Evolutionary conservation across 306 rosid species (phyloP).

Genomic region (Vicia sativa): DNA sequence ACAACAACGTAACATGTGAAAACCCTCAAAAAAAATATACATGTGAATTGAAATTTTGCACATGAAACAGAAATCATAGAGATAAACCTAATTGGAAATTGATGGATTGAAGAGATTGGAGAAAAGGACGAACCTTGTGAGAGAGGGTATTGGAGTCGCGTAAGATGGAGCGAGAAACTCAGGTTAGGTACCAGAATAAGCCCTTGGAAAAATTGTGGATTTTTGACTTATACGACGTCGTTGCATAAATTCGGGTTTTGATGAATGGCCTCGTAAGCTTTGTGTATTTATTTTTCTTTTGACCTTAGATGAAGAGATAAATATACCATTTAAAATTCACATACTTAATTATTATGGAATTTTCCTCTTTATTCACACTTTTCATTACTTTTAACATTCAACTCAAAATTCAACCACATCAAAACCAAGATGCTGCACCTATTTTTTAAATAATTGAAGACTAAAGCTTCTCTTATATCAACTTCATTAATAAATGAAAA

Average conservation of each 20-base stretch:
- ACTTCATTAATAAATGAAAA: too few relatives aligned
- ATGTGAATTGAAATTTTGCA: not conserved
- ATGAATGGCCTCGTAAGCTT: too few relatives aligned
- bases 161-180: not conserved
- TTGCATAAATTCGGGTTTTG: not conserved
- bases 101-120: not conserved
- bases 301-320: too few relatives aligned
- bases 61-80: not conserved
- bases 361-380: too few relatives aligned
- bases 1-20: not conserved
- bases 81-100: not conserved
- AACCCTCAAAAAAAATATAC: not conserved
- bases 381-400: too few relatives aligned
- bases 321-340: too few relatives aligned
- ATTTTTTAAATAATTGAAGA: too few relatives aligned
- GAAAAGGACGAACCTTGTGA: conserved; percentile 19
- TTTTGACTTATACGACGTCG: conserved; percentile 10
- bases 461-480: too few relatives aligned
- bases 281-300: too few relatives aligned
- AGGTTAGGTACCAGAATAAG: not conserved
- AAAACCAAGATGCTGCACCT: too few relatives aligned
- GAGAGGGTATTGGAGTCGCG: not conserved
- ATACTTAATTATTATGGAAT: too few relatives aligned
- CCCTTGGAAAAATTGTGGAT: not conserved
- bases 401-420: too few relatives aligned